Base-by-base conservation (phyloP, 805 yeast species). In the Lipomyces japonicus region DNA sequence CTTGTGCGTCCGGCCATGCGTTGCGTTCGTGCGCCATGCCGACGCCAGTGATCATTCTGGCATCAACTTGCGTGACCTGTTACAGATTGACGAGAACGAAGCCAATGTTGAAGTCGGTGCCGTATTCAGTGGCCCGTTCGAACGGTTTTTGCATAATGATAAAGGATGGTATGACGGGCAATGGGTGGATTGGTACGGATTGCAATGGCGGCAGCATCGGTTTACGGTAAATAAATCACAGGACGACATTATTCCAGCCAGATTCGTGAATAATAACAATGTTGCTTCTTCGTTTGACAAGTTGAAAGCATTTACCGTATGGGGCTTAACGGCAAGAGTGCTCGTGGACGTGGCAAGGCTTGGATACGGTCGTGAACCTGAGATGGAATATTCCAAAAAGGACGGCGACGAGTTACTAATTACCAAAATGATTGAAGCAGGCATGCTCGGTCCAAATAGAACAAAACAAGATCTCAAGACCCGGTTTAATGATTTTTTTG, bases 1-100 rank as follows among this genome's bases (percentile, higher is more conserved):
- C 51, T 73, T 86, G 34, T 87, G 88, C 10, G 97, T 91, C 2
- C 74, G 83, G 42, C 97, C 97, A 0, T 77, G 89, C 57, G 61
- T 71, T 5, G 71, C 63, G 5, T 63, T 50, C 49, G 43, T 64
- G 7, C 50, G 43, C 32, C 24, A 34, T 23, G 30, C 53, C 41
- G 40, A 28, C 23, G 21, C 22, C 14, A 22, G 46, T 10, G 49
- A 36, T 32, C 37, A 45, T 36, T 23, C 36, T 2, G 45, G 50
- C n/a, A 31, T 54, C 32, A 38, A 43, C 26, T 28, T 54, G n/a
- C 36, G 35, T 30, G 53, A 54, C 10, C 21, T 50, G 42, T 39
- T 55, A 34, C 34, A 43, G 4, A 25, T 50, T 26, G 32, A 46
- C 16, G 42, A 48, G 23, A 32, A 22, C 18, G 30, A 39, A 9